phyloP scores from a whole-genome alignment of 306 rosid genomes.

The Hippophae tibetana region DNA sequence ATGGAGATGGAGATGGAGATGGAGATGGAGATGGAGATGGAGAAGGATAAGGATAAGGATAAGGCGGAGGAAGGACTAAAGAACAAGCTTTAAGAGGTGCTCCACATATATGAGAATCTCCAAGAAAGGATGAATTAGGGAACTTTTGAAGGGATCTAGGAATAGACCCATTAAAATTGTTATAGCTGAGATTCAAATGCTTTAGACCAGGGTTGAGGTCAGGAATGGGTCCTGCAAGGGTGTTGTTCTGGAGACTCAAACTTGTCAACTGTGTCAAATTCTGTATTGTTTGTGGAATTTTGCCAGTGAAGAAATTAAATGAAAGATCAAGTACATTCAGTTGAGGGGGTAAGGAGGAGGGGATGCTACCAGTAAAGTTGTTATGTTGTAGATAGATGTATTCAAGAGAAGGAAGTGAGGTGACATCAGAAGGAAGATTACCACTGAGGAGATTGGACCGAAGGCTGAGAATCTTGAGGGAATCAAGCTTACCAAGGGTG shows the following conservation, averaged over 20 bases:
- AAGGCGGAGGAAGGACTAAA: conserved; percentile 22
- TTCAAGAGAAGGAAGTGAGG: conserved; percentile 59
- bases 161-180: conserved; percentile 58
- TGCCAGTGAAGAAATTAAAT: conserved; percentile 57
- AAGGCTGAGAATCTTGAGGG: conserved; percentile 60
- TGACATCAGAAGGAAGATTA: conserved; percentile 51
- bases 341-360: conserved; percentile 35
- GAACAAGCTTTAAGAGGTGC: conserved; percentile 45
- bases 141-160: conserved; percentile 50
- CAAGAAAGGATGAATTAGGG: conserved; percentile 52
- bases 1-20: conserved; percentile 22
- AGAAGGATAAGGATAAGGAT: too few relatives aligned
- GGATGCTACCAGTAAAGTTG: conserved; percentile 52
- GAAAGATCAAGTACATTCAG: conserved; percentile 67
- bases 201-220: conserved; percentile 41
- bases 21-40: not conserved
- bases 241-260: conserved; percentile 56
- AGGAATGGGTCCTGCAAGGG: conserved; percentile 60
- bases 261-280: conserved; percentile 42
- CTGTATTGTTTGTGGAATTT: conserved; percentile 40
- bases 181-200: conserved; percentile 64
- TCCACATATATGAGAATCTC: conserved; percentile 65
- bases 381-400: conserved; percentile 55
- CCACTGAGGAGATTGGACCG: conserved; percentile 63
- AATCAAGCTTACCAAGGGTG: conserved; percentile 57